These are phyloP conservation scores for Seiridium cupressi DNA, from an alignment of 2,329 filamentous ascomycete species.

Conservation along the genomic window DNA sequence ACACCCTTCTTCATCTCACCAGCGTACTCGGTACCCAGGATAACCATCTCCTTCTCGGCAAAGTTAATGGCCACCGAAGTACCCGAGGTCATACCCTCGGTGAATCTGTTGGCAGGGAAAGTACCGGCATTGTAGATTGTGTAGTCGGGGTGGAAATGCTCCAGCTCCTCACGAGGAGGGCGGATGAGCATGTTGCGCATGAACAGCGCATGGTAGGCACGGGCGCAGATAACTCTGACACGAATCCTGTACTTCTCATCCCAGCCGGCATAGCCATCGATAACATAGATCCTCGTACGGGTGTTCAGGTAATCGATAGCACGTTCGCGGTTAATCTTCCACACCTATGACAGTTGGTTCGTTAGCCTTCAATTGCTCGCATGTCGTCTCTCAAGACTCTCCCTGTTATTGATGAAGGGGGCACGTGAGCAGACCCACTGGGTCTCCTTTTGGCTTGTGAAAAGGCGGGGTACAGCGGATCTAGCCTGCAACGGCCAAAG, in stretches of 20 bases:
- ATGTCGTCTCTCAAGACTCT: not conserved
- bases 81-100: constrained; percentile 96
- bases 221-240: constrained; percentile 96
- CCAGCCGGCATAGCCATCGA: constrained; percentile 97
- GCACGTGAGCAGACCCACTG: constrained; percentile 3
- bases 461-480: constrained; percentile 7
- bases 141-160: constrained; percentile 98
- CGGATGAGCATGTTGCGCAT: constrained; percentile 99
- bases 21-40: constrained; percentile 97
- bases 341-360: constrained; percentile 64
- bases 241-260: constrained; percentile 97
- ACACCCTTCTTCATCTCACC: constrained; percentile 98
- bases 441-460: not conserved
- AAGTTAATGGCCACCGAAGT: constrained; percentile 99
- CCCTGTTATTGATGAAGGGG: not conserved
- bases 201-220: constrained; percentile 98
- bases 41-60: constrained; percentile 99
- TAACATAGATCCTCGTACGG: constrained; percentile 95
- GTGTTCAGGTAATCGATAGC: constrained; percentile 99
- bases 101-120: constrained; percentile 98
- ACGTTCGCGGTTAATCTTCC: constrained; percentile 99
- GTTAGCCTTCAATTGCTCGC: not conserved
- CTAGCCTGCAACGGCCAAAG: not conserved
- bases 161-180: constrained; percentile 83
- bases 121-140: constrained; percentile 99